Base-by-base conservation (phyloP, 441 rosid genomes). In the Bocquillonia castaneifolia region DNA sequence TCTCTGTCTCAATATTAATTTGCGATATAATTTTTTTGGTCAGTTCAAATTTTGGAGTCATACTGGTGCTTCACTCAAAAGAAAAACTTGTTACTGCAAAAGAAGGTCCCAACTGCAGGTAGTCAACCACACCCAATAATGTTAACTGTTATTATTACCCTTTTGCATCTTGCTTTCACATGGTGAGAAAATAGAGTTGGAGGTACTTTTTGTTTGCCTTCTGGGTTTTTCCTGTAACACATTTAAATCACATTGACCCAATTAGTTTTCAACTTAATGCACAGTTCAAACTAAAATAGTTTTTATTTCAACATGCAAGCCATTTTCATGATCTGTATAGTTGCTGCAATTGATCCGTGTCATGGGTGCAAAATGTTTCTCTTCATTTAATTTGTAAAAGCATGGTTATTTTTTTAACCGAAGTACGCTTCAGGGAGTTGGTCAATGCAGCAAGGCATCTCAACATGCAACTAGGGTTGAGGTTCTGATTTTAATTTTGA, bases 161-260 rank as follows among this genome's bases (percentile, higher is more conserved):
- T 95, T 56, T 86, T 88, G 96, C 93, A 95, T 79, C 83, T 92
- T 77, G 97, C 99, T 56, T 79, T 86, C 72, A n/a, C 96, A 90
- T 70, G 88, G 99, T 75, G 96, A 89, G 73, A 88, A 81, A 78
- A 82, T 86, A 74, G 99, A 92, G 85, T 72, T 88, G 75, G 88
- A 95, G 92, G 99, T 95, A 81, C 23, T 47, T n/a, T n/a, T n/a
- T 68, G 17, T 66, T 56, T 8, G 34, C 45, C 23, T 9, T 20
- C 64, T 72, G 39, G 45, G 44, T 32, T 53, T 13, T 26, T 64
- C 44, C 31, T 15, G 14, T 12, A n/a, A 44, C 26, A 32, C 32
- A n/a, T n/a, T n/a, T 32, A 55, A 69, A 64, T 23, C 63, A 32
- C 39, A 51, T 53, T 57, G 25, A 40, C 54, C 51, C n/a, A n/a